These are phyloP conservation scores for Flaveria trinervia DNA, from an alignment of 129 eudicot genomes.

Conservation along the genomic window DNA sequence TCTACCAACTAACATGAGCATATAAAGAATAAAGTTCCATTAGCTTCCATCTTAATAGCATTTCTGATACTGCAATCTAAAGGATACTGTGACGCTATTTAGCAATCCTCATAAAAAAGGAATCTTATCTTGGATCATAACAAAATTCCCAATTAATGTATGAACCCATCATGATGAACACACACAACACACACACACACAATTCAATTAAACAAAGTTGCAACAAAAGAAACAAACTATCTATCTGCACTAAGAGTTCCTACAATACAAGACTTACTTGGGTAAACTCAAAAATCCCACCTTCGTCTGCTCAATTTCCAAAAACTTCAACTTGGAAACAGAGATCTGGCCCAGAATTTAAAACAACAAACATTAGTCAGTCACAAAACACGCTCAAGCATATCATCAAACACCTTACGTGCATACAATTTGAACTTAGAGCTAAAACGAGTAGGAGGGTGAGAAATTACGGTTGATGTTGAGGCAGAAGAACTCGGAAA, in stretches of 20 bases:
- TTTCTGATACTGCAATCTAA: background rate
- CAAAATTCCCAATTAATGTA: background rate
- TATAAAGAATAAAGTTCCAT: slow-evolving; percentile 11
- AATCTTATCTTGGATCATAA: background rate
- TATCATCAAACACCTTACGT: slow-evolving; percentile 31
- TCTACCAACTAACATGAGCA: background rate
- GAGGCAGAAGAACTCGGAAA: slow-evolving; percentile 31
- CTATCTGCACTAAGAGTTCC: background rate
- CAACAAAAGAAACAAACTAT: background rate
- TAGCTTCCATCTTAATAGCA: background rate
- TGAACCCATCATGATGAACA: background rate
- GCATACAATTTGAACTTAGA: background rate
- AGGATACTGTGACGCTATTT: background rate
- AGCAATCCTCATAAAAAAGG: slow-evolving; percentile 2
- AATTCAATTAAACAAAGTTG: slow-evolving; percentile 1
- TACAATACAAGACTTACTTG: slow-evolving; percentile 43
- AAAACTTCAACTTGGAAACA: slow-evolving; percentile 53
- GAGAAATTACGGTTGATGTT: slow-evolving; percentile 45
- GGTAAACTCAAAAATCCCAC: slow-evolving; percentile 41
- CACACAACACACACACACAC: background rate
- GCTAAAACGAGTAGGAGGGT: background rate
- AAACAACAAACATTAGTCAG: slow-evolving; percentile 21
- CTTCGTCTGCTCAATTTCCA: slow-evolving; percentile 50
- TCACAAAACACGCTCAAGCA: slow-evolving; percentile 12
- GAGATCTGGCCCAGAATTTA: slow-evolving; percentile 50